Evolutionary conservation across 2,329 filamentous ascomycete genomes (phyloP).

Genomic region (Pseudogymnoascus sp.): DNA sequence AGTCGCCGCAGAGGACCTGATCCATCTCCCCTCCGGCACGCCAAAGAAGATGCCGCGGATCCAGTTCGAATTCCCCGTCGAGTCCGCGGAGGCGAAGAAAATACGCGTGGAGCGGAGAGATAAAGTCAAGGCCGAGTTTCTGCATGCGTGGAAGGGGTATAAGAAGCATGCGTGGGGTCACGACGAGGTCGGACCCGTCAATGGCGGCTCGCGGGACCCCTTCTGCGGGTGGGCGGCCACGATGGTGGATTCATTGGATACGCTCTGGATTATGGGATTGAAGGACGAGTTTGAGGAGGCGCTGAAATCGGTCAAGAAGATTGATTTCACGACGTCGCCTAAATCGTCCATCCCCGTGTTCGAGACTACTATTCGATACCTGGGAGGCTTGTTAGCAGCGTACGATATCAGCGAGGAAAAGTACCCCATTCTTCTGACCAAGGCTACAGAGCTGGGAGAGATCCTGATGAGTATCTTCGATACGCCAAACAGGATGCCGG

Average conservation of each 20-base stretch:
- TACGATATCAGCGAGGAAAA: conserved; percentile 29
- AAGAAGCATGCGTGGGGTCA: conserved; percentile 71
- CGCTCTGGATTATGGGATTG: conserved; percentile 80
- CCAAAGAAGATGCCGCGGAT: conserved; percentile 67
- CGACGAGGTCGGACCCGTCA: conserved; percentile 74
- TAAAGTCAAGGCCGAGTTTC: conserved; percentile 65
- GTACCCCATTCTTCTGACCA: conserved; percentile 25
- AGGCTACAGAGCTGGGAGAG: conserved; percentile 28
- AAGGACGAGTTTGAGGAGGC: conserved; percentile 73
- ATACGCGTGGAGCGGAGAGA: conserved; percentile 58
- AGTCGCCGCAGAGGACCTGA: conserved; percentile 55
- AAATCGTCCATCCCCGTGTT: conserved; percentile 30
- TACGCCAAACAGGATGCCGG: conserved; percentile 46
- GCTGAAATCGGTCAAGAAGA: conserved; percentile 56
- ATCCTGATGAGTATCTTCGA: conserved; percentile 38
- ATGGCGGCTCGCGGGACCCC: conserved; percentile 60
- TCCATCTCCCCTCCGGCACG: conserved; percentile 64
- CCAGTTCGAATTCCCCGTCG: conserved; percentile 64
- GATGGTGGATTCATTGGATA: conserved; percentile 73
- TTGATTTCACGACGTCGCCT: conserved; percentile 69
- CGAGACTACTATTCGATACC: conserved; percentile 34
- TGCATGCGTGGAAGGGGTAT: conserved; percentile 73
- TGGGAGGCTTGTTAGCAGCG: conserved; percentile 32
- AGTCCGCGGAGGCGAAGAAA: conserved; percentile 51
- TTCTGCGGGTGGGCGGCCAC: conserved; percentile 92